phyloP scores from a whole-genome alignment of 768 basidiomycete species.

The Lenzites betulinus region DNA sequence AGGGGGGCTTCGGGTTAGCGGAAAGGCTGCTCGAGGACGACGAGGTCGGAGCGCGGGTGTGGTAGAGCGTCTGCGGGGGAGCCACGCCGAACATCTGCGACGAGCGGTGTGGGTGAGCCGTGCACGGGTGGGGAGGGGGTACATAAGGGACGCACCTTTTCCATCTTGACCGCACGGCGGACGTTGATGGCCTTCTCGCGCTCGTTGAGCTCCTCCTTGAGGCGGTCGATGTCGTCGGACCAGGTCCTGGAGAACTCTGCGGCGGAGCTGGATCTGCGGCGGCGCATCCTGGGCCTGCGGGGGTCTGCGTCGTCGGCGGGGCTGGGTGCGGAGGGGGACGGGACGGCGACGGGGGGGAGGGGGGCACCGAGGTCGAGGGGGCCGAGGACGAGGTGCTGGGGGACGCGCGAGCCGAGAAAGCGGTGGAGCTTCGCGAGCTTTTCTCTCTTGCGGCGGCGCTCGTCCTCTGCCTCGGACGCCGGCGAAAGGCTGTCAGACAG shows the following conservation, averaged over 20 bases:
- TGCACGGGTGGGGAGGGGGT: not conserved
- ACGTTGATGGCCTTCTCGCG: conserved; percentile 81
- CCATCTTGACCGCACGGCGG: conserved; percentile 82
- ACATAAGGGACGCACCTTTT: conserved; percentile 58
- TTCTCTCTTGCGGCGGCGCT: conserved; percentile 69
- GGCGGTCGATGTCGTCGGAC: conserved; percentile 59
- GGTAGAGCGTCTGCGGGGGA: conserved; percentile 79
- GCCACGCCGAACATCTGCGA: conserved; percentile 77
- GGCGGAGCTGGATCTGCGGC: conserved; percentile 56
- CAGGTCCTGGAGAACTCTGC: conserved; percentile 49
- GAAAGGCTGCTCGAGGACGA: conserved; percentile 18
- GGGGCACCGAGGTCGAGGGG: conserved; percentile 35
- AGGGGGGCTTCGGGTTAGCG: conserved; percentile 17
- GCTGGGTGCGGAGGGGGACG: conserved; percentile 20
- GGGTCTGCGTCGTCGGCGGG: conserved; percentile 32
- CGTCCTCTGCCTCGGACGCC: conserved; percentile 55
- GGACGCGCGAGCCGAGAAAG: conserved; percentile 82
- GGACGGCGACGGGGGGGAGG: conserved; percentile 35
- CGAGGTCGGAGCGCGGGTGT: conserved; percentile 57
- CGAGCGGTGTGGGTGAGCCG: conserved; percentile 3
- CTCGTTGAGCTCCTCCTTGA: conserved; percentile 70
- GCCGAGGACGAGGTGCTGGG: conserved; percentile 65
- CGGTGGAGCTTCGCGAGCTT: conserved; percentile 82
- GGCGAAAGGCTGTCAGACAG: conserved; percentile 45
- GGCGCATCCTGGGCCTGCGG: conserved; percentile 45